Percentiles rank a stretch among this genome's conserved stretches.
Conservation (phyloP, 2,329 filamentous ascomycete genomes). For the Sporothrix schenckii region DNA sequence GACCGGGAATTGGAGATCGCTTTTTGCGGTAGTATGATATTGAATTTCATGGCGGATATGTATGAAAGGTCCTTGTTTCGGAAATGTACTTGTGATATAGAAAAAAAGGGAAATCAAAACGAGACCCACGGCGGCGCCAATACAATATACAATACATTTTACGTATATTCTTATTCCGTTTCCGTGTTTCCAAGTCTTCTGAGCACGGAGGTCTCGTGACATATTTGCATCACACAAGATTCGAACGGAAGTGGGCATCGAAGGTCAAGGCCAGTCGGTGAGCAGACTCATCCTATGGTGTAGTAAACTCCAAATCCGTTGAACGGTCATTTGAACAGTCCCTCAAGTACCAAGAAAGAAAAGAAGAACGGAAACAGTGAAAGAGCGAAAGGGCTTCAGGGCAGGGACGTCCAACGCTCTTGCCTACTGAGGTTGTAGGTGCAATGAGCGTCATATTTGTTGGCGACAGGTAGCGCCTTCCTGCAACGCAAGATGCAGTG, state of each 20-base stretch:
- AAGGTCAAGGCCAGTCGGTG: conserved; percentile 23
- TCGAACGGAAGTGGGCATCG: not conserved
- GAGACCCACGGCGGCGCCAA: conserved; percentile 14
- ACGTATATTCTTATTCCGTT: not conserved
- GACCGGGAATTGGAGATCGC: too few relatives aligned
- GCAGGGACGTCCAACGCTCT: too few relatives aligned
- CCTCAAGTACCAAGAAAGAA: not conserved
- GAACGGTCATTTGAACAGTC: conserved; percentile 26
- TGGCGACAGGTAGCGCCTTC: too few relatives aligned
- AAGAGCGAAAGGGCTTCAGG: too few relatives aligned
- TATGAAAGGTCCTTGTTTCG: not conserved
- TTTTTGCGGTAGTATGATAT: too few relatives aligned
- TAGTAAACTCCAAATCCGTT: not conserved
- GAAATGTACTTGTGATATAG: conserved; percentile 24
- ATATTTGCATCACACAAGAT: not conserved
- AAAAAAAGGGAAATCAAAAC: conserved; percentile 18
- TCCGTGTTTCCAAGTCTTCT: not conserved
- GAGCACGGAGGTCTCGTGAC: not conserved
- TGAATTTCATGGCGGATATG: not conserved
- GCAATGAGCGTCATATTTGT: too few relatives aligned
- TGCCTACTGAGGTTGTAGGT: too few relatives aligned
- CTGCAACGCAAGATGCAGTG: too few relatives aligned
- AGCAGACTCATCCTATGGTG: not conserved
- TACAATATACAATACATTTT: conserved; percentile 23
- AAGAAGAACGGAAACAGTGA: too few relatives aligned